phyloP scores from a whole-genome alignment of 805 yeast species.

The Yamadazyma sp. region DNA sequence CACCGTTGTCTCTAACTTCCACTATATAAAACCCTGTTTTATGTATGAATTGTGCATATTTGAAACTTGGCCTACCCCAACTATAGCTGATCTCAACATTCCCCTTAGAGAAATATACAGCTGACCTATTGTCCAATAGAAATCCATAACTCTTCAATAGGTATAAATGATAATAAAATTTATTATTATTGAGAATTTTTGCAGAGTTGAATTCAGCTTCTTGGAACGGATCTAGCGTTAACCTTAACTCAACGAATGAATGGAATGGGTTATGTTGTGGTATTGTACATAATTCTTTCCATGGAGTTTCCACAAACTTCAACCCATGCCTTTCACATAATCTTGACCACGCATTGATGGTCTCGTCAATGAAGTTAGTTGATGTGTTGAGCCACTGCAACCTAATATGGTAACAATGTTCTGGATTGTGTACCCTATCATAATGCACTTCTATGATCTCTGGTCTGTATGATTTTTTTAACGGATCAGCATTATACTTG shows the following conservation, averaged over 20 bases:
- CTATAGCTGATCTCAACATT: constrained; percentile 72
- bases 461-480: constrained; percentile 65
- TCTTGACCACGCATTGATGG: constrained; percentile 60
- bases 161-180: constrained; percentile 74
- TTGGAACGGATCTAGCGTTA: constrained; percentile 70
- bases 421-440: constrained; percentile 90
- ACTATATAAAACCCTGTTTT: constrained; percentile 86
- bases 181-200: constrained; percentile 46
- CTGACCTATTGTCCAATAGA: constrained; percentile 76
- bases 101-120: constrained; percentile 53
- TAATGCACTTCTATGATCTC: constrained; percentile 82
- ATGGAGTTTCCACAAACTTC: constrained; percentile 78
- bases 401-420: constrained; percentile 87
- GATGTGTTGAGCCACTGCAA: constrained; percentile 93
- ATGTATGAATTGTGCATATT: constrained; percentile 87
- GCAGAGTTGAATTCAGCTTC: constrained; percentile 49
- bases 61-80: constrained; percentile 86
- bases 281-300: constrained; percentile 77
- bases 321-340: constrained; percentile 84
- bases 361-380: constrained; percentile 50
- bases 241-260: constrained; percentile 66
- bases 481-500: constrained; percentile 72
- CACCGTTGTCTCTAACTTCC: constrained; percentile 77
- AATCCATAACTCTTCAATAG: constrained; percentile 70
- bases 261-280: constrained; percentile 84